phyloP scores from a whole-genome alignment of 495 filamentous ascomycete species.

The Penicillium simplicissimum region DNA sequence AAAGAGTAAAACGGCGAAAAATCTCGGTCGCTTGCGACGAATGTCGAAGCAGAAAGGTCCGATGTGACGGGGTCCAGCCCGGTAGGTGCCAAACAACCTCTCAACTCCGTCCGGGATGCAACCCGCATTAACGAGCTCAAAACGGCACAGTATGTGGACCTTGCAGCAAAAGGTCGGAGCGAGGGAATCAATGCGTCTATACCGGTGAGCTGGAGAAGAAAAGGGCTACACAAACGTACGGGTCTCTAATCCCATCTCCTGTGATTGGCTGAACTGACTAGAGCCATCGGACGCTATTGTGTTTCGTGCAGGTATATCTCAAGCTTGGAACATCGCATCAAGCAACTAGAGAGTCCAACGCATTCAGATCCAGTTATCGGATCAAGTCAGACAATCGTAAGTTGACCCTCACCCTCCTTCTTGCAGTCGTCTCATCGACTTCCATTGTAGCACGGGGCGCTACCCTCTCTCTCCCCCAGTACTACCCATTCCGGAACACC shows the following conservation, averaged over 20 bases:
- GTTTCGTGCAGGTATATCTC: slow-evolving; percentile 28
- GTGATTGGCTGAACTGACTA: neutral
- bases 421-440: neutral
- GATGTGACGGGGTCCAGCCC: slow-evolving; percentile 43
- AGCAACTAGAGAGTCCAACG: slow-evolving; percentile 28
- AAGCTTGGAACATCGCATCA: slow-evolving; percentile 32
- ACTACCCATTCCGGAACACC: slow-evolving; percentile 1
- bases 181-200: slow-evolving; percentile 28
- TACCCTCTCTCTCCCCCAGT: slow-evolving; percentile 7
- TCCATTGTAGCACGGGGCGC: neutral
- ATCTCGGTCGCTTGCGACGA: slow-evolving; percentile 42
- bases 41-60: slow-evolving; percentile 38
- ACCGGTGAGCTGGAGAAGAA: slow-evolving; percentile 39
- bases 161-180: slow-evolving; percentile 30
- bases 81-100: slow-evolving; percentile 23
- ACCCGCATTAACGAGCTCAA: slow-evolving; percentile 15
- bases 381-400: slow-evolving; percentile 20
- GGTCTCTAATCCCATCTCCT: neutral
- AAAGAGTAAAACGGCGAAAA: slow-evolving; percentile 34
- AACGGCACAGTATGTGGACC: slow-evolving; percentile 37
- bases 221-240: slow-evolving; percentile 29
- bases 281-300: neutral
- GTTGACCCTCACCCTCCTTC: neutral
- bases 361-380: neutral
- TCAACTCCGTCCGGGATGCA: slow-evolving; percentile 13